Conservation (phyloP, 208 protist species). For the Acanthamoeba divionensis region DNA sequence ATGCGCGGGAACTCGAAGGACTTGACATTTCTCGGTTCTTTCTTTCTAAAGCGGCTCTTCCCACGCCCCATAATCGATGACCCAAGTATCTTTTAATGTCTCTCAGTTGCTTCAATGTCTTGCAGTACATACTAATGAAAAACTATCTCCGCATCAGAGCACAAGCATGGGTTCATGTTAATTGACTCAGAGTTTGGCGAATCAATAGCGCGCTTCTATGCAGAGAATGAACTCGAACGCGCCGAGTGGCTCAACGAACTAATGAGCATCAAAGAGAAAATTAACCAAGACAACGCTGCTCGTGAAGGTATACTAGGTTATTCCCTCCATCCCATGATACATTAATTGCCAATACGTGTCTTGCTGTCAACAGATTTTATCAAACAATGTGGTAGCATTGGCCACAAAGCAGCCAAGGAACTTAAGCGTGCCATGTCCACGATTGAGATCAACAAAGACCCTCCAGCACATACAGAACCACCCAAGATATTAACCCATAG, state of each 20-base stretch:
- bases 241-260: conserved; percentile 38
- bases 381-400: not conserved
- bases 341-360: not conserved
- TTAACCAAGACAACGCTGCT: not conserved
- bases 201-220: not conserved
- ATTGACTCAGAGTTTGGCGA: conserved; percentile 4
- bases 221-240: not conserved
- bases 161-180: not conserved
- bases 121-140: too few species aligned
- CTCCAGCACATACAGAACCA: too few species aligned
- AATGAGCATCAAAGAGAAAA: conserved; percentile 24
- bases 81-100: not conserved
- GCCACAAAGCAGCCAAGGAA: not conserved
- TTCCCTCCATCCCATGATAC: not conserved
- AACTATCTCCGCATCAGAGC: too few species aligned
- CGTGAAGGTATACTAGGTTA: not conserved
- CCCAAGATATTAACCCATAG: too few species aligned
- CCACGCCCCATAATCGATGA: not conserved
- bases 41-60: not conserved
- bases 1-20: not conserved
- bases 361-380: not conserved
- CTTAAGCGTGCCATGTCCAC: conserved; percentile 10
- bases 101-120: too few species aligned
- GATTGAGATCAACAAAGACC: not conserved
- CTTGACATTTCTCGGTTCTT: not conserved